Base-by-base conservation (phyloP, 148 eudicot species). In the Talinum fruticosum region DNA sequence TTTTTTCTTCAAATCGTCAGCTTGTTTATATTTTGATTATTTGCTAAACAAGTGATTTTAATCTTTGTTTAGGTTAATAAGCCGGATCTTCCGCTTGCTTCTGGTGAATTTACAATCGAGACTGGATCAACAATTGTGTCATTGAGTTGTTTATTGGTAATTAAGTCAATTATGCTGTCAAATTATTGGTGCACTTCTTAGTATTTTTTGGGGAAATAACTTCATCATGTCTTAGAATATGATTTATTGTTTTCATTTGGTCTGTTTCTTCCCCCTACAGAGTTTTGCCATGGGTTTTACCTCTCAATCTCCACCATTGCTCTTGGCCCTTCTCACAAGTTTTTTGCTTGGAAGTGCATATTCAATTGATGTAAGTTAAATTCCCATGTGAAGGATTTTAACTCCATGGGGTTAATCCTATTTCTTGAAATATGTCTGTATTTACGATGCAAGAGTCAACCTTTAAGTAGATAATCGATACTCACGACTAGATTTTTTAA, bases 341-440 rank as follows among this genome's bases (percentile, higher is more conserved):
- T 81, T 81, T 57, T 53, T 72, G 4, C 77, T 77, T 37, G 84
- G 80, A 72, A 81, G 80, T 77, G 84, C 84, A 30, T 81, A 77
- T 45, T 81, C 84, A 66, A 23, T 81, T 30, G 80, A 81, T 49
- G 84, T 81, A 77, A 81, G 84, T 77, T 57, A 18, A n/a, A 21
- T 1, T 53, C 59, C 59, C 59, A 18, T 19, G n/a, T n/a, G n/a
- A n/a, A 18, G 5, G 5, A 53, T 54, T 54, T 54, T 54, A 54
- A n/a, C 62, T n/a, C 6, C n/a, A 5, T 54, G 28, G n/a, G 28
- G 26, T 8, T 12, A 41, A 1, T 1, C 12, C 8, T 41, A 14
- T 41, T 10, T 12, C 0, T 41, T 41, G 2, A 41, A 41, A 41
- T 41, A 41, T 10, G 13, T 41, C 47, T 41, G 12, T 41, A 14